These are phyloP conservation scores for Conidiobolus incongruus DNA, from an alignment of 371 early-diverging fungal species.

Conservation along the genomic window DNA sequence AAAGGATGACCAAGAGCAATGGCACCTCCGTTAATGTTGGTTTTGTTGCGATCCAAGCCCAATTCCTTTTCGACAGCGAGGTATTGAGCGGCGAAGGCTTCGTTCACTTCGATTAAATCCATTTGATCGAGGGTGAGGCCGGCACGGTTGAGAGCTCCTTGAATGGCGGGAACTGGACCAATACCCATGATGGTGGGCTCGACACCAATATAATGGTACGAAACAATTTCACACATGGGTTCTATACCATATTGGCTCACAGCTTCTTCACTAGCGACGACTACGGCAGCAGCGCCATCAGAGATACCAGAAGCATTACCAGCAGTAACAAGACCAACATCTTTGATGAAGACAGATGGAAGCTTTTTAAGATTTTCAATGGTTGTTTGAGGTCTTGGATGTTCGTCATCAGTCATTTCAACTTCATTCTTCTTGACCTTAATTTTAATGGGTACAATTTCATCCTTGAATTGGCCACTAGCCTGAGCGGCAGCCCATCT, in stretches of 20 bases:
- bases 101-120: constrained; percentile 87
- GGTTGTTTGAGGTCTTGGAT: constrained; percentile 67
- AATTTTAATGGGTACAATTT: constrained; percentile 73
- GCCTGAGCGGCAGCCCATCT: constrained; percentile 32
- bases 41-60: constrained; percentile 46
- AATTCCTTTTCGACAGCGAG: constrained; percentile 77
- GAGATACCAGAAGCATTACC: constrained; percentile 91
- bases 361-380: constrained; percentile 57
- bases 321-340: constrained; percentile 73
- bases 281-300: constrained; percentile 85
- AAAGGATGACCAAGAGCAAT: constrained; percentile 95
- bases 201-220: constrained; percentile 67
- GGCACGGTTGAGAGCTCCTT: constrained; percentile 62
- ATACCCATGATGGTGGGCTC: constrained; percentile 74
- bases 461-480: constrained; percentile 52
- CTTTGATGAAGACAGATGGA: constrained; percentile 71
- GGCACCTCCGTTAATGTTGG: constrained; percentile 85
- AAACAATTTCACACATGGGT: constrained; percentile 73
- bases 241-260: constrained; percentile 54
- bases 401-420: constrained; percentile 59
- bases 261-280: constrained; percentile 73
- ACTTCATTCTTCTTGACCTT: constrained; percentile 46
- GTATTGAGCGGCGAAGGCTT: constrained; percentile 92
- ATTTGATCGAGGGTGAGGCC: constrained; percentile 62
- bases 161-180: constrained; percentile 87